Evolutionary conservation across 208 protist species (phyloP), one percentile per base, ranked within the genome.

Genomic region (Trypanosoma brucei): DNA sequence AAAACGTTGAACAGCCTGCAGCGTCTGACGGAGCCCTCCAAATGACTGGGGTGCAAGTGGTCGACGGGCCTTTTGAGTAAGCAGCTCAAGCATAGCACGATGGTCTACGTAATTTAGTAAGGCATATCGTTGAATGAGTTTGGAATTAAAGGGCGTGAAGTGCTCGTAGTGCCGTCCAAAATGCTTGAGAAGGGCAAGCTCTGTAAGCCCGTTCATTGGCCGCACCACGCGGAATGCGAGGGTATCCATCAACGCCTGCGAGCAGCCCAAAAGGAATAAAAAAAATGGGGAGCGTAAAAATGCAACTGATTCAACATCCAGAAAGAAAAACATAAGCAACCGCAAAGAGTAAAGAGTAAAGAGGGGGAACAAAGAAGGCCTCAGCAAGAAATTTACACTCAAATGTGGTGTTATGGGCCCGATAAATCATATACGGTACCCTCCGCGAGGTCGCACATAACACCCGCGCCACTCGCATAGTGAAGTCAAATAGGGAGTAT

Each of bases 101-200:
- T 93, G 83, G n/a, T 62, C 57, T 37, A 86, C 83, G 38, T 78
- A 71, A 68, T 93, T 80, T 42, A 76, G 60, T n/a, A 77, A 55
- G 30, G 75, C 76, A 52, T 79, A 78, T 8, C 68, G 64, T 34
- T 68, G 58, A 54, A 87, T 53, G 5, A 75, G 40, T 37, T 93
- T 83, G 2, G 76, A 31, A 9, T 72, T 57, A 22, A 68, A 59
- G 2, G 52, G 7, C n/a, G 55, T 57, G 34, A 80, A 57, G 0
- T 52, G 60, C 45, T 81, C 75, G 1, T 38, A 39, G 13, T 39
- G 52, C 6, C 35, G 5, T 6, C 13, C 9, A 3, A 64, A 50
- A 48, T 38, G 55, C 50, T 37, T 67, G 38, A 65, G 49, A 38
- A 92, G 56, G 0, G 76, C 62, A 22, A 51, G 50, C 30, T 87